Conservation (phyloP, 1,284 basidiomycete genomes). For the Ceratobasidium papillatum region DNA sequence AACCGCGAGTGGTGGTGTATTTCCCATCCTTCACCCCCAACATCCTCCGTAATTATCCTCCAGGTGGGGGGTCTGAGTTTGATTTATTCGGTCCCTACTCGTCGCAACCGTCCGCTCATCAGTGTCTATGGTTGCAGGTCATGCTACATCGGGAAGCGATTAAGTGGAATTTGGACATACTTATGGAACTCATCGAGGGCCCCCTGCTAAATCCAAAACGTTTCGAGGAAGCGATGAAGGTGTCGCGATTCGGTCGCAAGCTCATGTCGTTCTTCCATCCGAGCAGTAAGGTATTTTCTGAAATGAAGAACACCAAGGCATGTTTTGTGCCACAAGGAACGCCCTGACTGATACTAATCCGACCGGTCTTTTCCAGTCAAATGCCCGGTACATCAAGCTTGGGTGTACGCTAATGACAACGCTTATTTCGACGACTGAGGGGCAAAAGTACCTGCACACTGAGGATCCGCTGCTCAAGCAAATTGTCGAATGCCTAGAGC, state of each 20-base stretch:
- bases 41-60: too few relatives aligned
- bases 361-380: slow-evolving; percentile 60
- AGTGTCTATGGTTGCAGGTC: slow-evolving; percentile 61
- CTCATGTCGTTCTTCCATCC: slow-evolving; percentile 95
- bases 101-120: slow-evolving; percentile 42
- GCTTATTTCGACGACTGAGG: slow-evolving; percentile 84
- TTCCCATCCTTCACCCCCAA: not conserved
- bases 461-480: slow-evolving; percentile 92
- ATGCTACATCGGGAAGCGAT: slow-evolving; percentile 88
- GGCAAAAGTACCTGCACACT: slow-evolving; percentile 75
- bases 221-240: slow-evolving; percentile 95
- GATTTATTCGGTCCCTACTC: not conserved
- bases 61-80: not conserved
- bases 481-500: slow-evolving; percentile 87
- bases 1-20: not conserved
- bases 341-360: not conserved
- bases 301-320: slow-evolving; percentile 78
- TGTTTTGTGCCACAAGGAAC: slow-evolving; percentile 43
- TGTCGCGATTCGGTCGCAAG: slow-evolving; percentile 85
- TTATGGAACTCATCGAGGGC: slow-evolving; percentile 92
- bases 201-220: slow-evolving; percentile 90
- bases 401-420: slow-evolving; percentile 86
- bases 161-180: slow-evolving; percentile 91
- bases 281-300: slow-evolving; percentile 84
- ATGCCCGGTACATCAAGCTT: slow-evolving; percentile 83